phyloP scores from a whole-genome alignment of 768 basidiomycete genomes.

The Russula vinacea region DNA sequence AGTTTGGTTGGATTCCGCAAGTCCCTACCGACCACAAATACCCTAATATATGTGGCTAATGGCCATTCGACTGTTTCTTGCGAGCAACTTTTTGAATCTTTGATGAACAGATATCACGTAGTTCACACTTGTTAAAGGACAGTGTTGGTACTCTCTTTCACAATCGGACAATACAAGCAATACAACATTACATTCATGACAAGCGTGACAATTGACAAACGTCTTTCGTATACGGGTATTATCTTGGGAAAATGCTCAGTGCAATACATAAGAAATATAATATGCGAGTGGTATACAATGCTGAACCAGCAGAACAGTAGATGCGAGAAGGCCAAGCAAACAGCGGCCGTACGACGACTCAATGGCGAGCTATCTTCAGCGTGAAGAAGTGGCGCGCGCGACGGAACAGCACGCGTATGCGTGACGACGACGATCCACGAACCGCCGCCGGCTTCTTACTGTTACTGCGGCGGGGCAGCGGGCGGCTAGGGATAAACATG shows the following conservation, averaged over 20 bases:
- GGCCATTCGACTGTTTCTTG: not conserved
- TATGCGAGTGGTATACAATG: not conserved
- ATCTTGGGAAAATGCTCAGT: not conserved
- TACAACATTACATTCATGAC: not conserved
- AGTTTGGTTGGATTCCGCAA: slow-evolving; percentile 80
- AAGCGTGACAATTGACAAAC: not conserved
- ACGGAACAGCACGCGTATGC: slow-evolving; percentile 10
- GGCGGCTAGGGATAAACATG: not conserved
- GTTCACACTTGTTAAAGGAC: not conserved
- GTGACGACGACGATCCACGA: not conserved
- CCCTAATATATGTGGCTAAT: slow-evolving; percentile 55
- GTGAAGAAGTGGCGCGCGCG: slow-evolving; percentile 9
- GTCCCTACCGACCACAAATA: slow-evolving; percentile 50
- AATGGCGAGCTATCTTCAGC: slow-evolving; percentile 5
- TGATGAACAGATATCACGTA: not conserved
- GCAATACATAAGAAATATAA: not conserved
- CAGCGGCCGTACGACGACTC: not conserved
- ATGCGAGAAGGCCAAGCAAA: not conserved
- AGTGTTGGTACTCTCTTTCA: not conserved
- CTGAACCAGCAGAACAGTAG: not conserved
- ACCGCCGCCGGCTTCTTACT: not conserved
- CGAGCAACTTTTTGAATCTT: not conserved
- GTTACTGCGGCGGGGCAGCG: not conserved
- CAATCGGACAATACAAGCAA: not conserved
- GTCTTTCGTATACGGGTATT: not conserved